These are phyloP conservation scores for Purshia tridentata DNA, from an alignment of 306 rosid species.

Conservation along the genomic window DNA sequence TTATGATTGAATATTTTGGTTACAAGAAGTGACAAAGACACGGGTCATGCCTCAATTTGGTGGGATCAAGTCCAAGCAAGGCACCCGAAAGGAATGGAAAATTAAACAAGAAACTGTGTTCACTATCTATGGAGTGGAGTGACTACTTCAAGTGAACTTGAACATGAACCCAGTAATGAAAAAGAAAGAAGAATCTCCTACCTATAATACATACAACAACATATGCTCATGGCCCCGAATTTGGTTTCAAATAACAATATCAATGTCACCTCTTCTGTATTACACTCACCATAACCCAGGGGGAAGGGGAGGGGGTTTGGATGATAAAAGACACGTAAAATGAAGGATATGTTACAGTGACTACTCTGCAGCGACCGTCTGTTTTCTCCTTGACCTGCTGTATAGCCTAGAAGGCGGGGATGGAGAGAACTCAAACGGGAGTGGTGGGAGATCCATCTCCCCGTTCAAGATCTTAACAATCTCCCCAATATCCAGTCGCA, in stretches of 20 bases:
- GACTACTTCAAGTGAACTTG: constrained; percentile 1
- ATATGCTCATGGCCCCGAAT: constrained; percentile 27
- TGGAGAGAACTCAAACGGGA: constrained; percentile 84
- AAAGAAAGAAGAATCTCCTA: constrained; percentile 25
- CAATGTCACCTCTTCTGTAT: constrained; percentile 11
- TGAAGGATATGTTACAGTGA: constrained; percentile 19
- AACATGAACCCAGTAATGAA: constrained; percentile 28
- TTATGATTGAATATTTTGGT: not conserved
- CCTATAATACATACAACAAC: constrained; percentile 31
- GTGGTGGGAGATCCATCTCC: constrained; percentile 78
- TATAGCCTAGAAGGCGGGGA: constrained; percentile 78
- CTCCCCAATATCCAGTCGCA: constrained; percentile 83
- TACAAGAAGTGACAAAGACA: constrained; percentile 11
- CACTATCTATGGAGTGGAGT: no score
- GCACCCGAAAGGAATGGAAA: no score
- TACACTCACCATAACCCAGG: constrained; percentile 28
- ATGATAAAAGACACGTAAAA: constrained; percentile 12
- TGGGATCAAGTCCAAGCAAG: no score
- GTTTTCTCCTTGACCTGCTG: constrained; percentile 73
- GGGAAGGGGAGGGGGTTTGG: no score
- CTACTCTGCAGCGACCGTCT: constrained; percentile 47
- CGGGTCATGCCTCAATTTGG: no score
- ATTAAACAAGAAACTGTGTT: no score
- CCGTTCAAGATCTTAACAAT: constrained; percentile 80
- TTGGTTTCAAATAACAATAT: constrained; percentile 13